Evolutionary conservation across 495 filamentous ascomycete genomes (phyloP).

Genomic region (Glarea lozoyensis): DNA sequence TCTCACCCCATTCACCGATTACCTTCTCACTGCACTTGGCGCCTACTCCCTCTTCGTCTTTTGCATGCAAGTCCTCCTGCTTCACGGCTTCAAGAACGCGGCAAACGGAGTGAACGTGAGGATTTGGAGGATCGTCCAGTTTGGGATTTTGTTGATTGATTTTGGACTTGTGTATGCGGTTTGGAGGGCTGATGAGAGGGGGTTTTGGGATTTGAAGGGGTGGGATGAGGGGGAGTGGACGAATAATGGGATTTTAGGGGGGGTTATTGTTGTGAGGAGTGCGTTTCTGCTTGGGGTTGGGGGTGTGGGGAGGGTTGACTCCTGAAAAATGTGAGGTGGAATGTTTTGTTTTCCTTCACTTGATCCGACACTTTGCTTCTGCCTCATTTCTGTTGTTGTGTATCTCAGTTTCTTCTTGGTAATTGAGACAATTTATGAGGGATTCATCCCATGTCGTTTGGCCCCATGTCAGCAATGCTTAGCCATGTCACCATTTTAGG

Average conservation of each 20-base stretch:
- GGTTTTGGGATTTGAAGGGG: background rate
- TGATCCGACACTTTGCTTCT: no score
- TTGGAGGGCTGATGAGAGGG: constrained; percentile 1
- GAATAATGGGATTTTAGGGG: constrained; percentile 11
- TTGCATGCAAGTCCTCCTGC: constrained; percentile 11
- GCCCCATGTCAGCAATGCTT: no score
- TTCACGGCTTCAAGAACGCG: constrained; percentile 3
- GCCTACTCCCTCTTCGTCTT: constrained; percentile 14
- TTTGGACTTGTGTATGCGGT: constrained; percentile 4
- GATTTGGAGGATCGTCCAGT: constrained; percentile 6
- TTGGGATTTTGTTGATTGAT: constrained; percentile 9
- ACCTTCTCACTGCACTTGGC: constrained; percentile 10
- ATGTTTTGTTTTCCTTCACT: no score
- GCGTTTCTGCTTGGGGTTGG: constrained; percentile 12
- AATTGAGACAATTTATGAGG: no score
- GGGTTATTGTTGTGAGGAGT: constrained; percentile 3
- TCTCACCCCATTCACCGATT: background rate
- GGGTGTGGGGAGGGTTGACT: constrained; percentile 1
- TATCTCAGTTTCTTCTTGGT: no score
- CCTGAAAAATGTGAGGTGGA: no score
- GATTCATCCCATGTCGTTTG: no score
- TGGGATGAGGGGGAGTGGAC: constrained; percentile 10
- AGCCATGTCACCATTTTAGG: no score
- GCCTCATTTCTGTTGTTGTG: no score
- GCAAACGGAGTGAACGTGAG: constrained; percentile 1